A percentile compares a stretch with the other conserved stretches of the same genome.
Evolutionary conservation across 169 alveolate genomes (phyloP).

Genomic region (Babesia divergens): DNA sequence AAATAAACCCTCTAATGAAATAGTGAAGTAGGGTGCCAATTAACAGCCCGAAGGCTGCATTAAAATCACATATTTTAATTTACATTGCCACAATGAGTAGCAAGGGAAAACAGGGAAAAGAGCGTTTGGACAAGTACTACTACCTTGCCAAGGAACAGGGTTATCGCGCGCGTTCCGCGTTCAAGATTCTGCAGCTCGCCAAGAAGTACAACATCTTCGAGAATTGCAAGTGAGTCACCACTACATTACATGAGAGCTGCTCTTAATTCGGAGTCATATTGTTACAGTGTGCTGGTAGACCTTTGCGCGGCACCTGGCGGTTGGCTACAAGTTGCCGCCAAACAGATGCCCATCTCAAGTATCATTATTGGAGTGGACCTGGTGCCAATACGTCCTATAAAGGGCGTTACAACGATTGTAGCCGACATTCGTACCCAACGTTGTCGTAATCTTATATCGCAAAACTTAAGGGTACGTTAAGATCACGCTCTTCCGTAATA

Average conservation of each 20-base stretch:
- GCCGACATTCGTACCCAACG: conserved; percentile 88
- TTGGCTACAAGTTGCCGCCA: conserved; percentile 95
- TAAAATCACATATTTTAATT: neutral
- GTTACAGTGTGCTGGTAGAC: conserved; percentile 87
- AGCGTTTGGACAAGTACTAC: conserved; percentile 93
- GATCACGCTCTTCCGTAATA: neutral
- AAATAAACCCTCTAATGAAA: neutral
- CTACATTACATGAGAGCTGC: neutral
- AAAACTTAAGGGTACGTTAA: neutral
- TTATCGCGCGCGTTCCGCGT: conserved; percentile 98
- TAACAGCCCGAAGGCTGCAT: neutral
- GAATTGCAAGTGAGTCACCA: conserved; percentile 68
- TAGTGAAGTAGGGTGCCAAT: neutral
- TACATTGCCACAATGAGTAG: conserved; percentile 73
- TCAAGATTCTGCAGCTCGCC: conserved; percentile 95
- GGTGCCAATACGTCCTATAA: conserved; percentile 94
- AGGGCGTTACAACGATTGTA: conserved; percentile 91
- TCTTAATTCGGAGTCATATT: conserved; percentile 26
- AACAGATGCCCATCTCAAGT: conserved; percentile 90
- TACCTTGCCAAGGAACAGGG: conserved; percentile 98
- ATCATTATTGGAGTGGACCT: conserved; percentile 96
- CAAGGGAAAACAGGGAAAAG: conserved; percentile 85
- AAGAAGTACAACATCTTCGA: conserved; percentile 88
- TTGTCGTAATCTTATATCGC: conserved; percentile 47
- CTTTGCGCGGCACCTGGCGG: conserved; percentile 99